Conservation (phyloP, 1,139 yeast genomes). For the Maudiozyma humilis region DNA sequence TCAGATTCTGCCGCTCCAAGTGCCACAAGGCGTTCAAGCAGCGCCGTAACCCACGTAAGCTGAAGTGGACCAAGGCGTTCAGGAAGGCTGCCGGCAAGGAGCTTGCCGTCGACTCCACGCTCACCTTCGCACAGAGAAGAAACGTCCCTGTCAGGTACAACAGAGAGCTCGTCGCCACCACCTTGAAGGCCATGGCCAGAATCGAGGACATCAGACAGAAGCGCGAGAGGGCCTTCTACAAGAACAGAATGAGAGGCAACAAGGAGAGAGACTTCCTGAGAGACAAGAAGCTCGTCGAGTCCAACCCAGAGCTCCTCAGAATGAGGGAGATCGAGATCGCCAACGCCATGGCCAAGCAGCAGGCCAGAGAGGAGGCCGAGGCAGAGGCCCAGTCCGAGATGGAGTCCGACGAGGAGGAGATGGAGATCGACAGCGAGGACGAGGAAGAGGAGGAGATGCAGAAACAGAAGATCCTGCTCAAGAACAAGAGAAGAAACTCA, state of each 20-base stretch:
- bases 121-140: constrained; percentile 94
- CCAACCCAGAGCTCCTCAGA: constrained; percentile 79
- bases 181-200: constrained; percentile 91
- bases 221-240: constrained; percentile 97
- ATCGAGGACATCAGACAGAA: constrained; percentile 91
- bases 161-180: constrained; percentile 89
- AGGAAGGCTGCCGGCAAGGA: constrained; percentile 99
- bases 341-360: constrained; percentile 65
- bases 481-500: constrained; percentile 49
- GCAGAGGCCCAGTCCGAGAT: constrained; percentile 39
- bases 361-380: constrained; percentile 48
- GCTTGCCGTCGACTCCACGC: constrained; percentile 92
- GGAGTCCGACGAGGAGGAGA: constrained; percentile 39
- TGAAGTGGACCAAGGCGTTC: constrained; percentile 97
- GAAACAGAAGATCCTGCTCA: constrained; percentile 70
- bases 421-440: constrained; percentile 37
- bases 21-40: constrained; percentile 97
- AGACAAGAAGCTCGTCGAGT: constrained; percentile 82
- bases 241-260: constrained; percentile 98
- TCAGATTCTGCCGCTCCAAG: constrained; percentile 94
- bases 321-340: constrained; percentile 89
- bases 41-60: constrained; percentile 97
- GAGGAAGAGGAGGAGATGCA: constrained; percentile 40
- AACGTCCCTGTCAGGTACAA: constrained; percentile 96
- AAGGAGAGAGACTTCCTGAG: constrained; percentile 76